Evolutionary conservation across 2,329 filamentous ascomycete genomes (phyloP).

Genomic region (Hirsutella minnesotensis): DNA sequence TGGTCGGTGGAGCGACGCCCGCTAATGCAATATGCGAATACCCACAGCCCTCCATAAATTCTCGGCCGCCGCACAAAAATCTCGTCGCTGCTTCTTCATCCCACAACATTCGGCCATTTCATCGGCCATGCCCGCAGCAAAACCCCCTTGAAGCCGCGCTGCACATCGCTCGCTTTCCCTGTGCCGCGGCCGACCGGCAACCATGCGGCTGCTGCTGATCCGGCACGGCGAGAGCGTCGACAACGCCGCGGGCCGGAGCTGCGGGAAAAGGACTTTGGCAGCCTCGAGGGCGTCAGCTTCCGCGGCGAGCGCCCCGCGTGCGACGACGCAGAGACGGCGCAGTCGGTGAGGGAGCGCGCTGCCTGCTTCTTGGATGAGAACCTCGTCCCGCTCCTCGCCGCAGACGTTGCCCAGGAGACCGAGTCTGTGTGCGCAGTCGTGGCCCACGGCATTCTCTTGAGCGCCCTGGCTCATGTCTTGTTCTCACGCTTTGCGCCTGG

Average conservation of each 20-base stretch:
- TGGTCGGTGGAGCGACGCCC: too few relatives aligned
- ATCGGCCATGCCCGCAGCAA: too few relatives aligned
- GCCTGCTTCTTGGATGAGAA: slow-evolving; percentile 54
- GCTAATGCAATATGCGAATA: too few relatives aligned
- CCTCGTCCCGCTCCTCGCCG: slow-evolving; percentile 39
- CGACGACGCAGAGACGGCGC: slow-evolving; percentile 52
- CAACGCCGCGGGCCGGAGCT: slow-evolving; percentile 61
- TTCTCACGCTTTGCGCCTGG: slow-evolving; percentile 34
- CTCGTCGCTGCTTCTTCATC: too few relatives aligned
- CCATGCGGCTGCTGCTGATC: slow-evolving; percentile 54
- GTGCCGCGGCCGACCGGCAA: too few relatives aligned
- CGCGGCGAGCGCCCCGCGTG: slow-evolving; percentile 20
- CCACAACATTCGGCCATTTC: too few relatives aligned
- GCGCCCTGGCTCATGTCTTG: slow-evolving; percentile 53
- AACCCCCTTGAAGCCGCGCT: too few relatives aligned
- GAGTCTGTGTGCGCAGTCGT: slow-evolving; percentile 47
- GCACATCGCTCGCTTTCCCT: too few relatives aligned
- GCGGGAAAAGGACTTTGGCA: slow-evolving; percentile 65
- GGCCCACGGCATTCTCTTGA: slow-evolving; percentile 74
- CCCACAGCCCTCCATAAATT: too few relatives aligned
- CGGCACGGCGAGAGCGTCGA: slow-evolving; percentile 86
- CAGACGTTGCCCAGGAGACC: slow-evolving; percentile 1
- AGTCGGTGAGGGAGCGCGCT: slow-evolving; percentile 52
- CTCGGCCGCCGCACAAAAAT: neutral
- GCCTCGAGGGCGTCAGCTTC: slow-evolving; percentile 54